A percentile compares a stretch with the other conserved stretches of the same genome.
phyloP scores from a whole-genome alignment of 257 asterid genomes.

The Gardenia jasminoides region DNA sequence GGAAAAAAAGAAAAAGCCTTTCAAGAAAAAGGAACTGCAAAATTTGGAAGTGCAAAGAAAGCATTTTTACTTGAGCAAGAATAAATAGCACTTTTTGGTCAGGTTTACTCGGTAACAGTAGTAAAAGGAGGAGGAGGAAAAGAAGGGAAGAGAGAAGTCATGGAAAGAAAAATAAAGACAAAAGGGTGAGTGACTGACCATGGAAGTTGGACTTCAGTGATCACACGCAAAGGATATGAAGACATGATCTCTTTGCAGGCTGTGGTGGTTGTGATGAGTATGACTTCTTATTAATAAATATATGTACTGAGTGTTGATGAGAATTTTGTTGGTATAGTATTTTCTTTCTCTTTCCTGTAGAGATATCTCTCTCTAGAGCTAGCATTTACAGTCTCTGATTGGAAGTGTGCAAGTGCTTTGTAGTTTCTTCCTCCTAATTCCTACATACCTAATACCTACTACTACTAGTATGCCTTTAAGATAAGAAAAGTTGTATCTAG shows the following conservation, averaged over 20 bases:
- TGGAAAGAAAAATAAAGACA: conserved; percentile 13
- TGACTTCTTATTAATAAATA: not conserved
- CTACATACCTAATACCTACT: conserved; percentile 2
- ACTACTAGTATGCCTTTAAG: no score
- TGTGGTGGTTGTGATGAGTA: conserved; percentile 9
- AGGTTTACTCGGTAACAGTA: conserved; percentile 43
- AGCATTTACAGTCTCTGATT: not conserved
- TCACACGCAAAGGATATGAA: conserved; percentile 23
- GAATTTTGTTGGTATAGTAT: conserved; percentile 6
- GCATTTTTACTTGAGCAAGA: no score
- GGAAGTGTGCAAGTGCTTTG: not conserved
- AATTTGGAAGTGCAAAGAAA: not conserved
- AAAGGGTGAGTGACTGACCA: conserved; percentile 11
- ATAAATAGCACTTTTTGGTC: conserved; percentile 14
- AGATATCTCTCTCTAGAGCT: not conserved
- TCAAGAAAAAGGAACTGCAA: not conserved
- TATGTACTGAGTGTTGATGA: not conserved
- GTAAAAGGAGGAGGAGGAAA: conserved; percentile 7
- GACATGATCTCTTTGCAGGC: conserved; percentile 7
- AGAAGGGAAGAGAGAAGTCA: not conserved
- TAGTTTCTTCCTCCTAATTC: not conserved
- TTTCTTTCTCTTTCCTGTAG: not conserved
- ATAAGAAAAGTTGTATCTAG: not conserved
- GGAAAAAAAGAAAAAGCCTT: not conserved
- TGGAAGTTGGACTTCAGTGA: conserved; percentile 23